Evolutionary conservation across 495 filamentous ascomycete genomes (phyloP).

Genomic region (Parathielavia appendiculata): DNA sequence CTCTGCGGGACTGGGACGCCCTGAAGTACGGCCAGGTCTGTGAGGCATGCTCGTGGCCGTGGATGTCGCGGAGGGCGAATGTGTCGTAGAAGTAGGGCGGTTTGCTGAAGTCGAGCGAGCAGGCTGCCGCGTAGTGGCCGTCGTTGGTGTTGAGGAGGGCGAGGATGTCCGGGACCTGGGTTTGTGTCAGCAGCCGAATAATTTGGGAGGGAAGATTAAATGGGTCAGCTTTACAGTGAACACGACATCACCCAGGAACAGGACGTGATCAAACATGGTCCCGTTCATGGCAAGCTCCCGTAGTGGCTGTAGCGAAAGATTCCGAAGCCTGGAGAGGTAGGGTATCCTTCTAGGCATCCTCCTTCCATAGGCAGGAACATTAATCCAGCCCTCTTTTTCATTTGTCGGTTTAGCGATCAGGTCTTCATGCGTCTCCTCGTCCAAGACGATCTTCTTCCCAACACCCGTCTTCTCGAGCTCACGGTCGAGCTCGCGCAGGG

Average conservation of each 20-base stretch:
- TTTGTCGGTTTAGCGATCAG: conserved; percentile 44
- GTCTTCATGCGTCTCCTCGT: conserved; percentile 52
- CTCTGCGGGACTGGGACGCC: conserved; percentile 52
- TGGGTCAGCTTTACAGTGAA: conserved; percentile 52
- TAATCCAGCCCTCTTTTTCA: conserved; percentile 55
- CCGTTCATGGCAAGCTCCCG: conserved; percentile 44
- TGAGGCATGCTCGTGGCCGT: conserved; percentile 56
- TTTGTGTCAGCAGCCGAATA: conserved; percentile 3
- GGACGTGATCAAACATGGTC: conserved; percentile 58
- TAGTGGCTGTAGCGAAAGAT: conserved; percentile 49
- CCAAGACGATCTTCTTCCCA: conserved; percentile 49
- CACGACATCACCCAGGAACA: conserved; percentile 73
- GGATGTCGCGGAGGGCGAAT: conserved; percentile 71
- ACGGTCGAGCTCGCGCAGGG: conserved; percentile 54
- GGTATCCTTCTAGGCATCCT: conserved; percentile 60
- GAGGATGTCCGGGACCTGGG: conserved; percentile 50
- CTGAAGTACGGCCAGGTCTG: conserved; percentile 77
- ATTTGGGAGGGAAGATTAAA: background rate
- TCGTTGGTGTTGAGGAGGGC: conserved; percentile 66
- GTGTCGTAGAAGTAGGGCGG: conserved; percentile 75
- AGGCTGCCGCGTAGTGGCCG: conserved; percentile 73
- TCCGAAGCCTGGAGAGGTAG: conserved; percentile 60
- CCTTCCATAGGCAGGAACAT: conserved; percentile 39
- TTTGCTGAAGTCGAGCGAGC: conserved; percentile 68
- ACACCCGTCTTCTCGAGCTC: conserved; percentile 52